Evolutionary conservation across 805 yeast genomes (phyloP).

Genomic region (Saccharomycopsis olivae): DNA sequence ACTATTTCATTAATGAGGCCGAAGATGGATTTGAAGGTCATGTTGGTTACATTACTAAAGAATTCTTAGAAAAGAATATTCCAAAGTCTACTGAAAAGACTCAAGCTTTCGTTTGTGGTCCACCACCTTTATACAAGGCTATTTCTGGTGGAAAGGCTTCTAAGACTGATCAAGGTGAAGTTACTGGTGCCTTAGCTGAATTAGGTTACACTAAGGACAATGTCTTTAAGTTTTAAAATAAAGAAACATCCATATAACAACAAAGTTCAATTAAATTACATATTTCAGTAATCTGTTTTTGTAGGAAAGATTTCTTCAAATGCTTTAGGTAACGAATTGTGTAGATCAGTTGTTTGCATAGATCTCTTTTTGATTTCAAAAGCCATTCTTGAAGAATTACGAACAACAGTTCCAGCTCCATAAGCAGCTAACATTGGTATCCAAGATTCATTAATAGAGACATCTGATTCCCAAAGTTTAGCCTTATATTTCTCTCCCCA

Average conservation of each 20-base stretch:
- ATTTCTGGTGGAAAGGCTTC: slow-evolving; percentile 77
- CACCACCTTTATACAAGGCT: slow-evolving; percentile 83
- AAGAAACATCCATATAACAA: too few relatives aligned
- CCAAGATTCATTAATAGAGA: slow-evolving; percentile 22
- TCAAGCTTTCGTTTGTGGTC: slow-evolving; percentile 89
- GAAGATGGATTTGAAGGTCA: slow-evolving; percentile 35
- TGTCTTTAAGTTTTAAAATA: slow-evolving; percentile 70
- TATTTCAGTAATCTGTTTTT: background rate
- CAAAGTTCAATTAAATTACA: too few relatives aligned
- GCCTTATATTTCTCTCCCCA: slow-evolving; percentile 62
- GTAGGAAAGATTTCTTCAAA: slow-evolving; percentile 37
- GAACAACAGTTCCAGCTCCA: slow-evolving; percentile 61
- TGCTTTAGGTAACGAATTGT: slow-evolving; percentile 53
- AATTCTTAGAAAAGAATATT: slow-evolving; percentile 48
- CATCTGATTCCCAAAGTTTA: slow-evolving; percentile 44
- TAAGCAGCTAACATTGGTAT: slow-evolving; percentile 46
- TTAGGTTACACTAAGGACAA: slow-evolving; percentile 79
- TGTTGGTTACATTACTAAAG: slow-evolving; percentile 72
- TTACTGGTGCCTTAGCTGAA: slow-evolving; percentile 78
- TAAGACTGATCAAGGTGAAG: slow-evolving; percentile 91
- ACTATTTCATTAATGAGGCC: slow-evolving; percentile 73
- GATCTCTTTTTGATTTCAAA: slow-evolving; percentile 57
- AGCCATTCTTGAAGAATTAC: slow-evolving; percentile 57
- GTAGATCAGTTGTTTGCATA: slow-evolving; percentile 79
- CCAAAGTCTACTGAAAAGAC: slow-evolving; percentile 59